A percentile compares a stretch with the other conserved stretches of the same genome.
Evolutionary conservation across 2,329 filamentous ascomycete species (phyloP).

Genomic region (Exophiala lecanii-corni): DNA sequence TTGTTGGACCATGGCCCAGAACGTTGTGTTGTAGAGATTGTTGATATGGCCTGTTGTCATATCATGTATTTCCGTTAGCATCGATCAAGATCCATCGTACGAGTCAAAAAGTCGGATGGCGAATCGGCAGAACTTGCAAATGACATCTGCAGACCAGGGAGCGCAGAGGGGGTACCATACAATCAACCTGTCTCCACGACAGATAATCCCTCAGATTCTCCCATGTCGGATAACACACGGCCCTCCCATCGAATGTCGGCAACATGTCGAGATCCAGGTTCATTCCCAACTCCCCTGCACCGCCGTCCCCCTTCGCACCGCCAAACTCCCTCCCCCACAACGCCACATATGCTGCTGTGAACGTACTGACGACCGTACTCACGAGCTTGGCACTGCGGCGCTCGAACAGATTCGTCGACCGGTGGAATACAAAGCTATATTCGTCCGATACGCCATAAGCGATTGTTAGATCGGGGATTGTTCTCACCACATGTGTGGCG

Average conservation of each 20-base stretch:
- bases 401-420: slow-evolving; percentile 76
- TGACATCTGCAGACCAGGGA: too few relatives aligned
- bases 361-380: slow-evolving; percentile 85
- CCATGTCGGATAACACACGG: slow-evolving; percentile 80
- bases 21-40: slow-evolving; percentile 96
- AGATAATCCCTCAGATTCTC: slow-evolving; percentile 88
- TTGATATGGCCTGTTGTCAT: slow-evolving; percentile 94
- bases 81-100: background rate
- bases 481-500: slow-evolving; percentile 76
- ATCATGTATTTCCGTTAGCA: slow-evolving; percentile 16
- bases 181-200: slow-evolving; percentile 95
- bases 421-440: slow-evolving; percentile 89
- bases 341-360: slow-evolving; percentile 84
- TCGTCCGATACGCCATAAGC: slow-evolving; percentile 95
- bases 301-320: background rate
- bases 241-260: slow-evolving; percentile 88
- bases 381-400: slow-evolving; percentile 83
- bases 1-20: slow-evolving; percentile 80
- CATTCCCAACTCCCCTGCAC: slow-evolving; percentile 25
- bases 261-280: slow-evolving; percentile 64
- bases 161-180: slow-evolving; percentile 46
- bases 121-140: too few relatives aligned
- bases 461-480: slow-evolving; percentile 78
- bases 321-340: slow-evolving; percentile 53
- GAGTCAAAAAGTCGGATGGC: too few relatives aligned